Percentiles rank a stretch among this genome's conserved stretches.
Conservation (phyloP, 441 rosid species). For the Iberis amara region DNA sequence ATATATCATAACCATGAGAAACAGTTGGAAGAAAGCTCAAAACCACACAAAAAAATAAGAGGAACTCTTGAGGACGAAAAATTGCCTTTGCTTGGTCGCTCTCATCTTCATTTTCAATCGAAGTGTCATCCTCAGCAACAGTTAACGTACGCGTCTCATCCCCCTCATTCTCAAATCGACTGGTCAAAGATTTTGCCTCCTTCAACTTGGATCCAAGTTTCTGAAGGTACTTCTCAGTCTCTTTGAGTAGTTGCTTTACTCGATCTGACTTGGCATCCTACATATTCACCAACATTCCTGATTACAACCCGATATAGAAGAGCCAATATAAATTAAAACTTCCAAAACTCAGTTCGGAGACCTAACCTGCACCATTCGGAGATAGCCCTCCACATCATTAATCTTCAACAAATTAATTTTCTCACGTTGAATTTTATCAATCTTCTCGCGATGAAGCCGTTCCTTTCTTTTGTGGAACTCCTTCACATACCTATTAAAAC, state of each 20-base stretch:
- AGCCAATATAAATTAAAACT: conserved; percentile 12
- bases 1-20: conserved; percentile 19
- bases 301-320: conserved; percentile 10
- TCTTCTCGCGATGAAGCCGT: conserved; percentile 87
- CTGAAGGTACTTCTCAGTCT: conserved; percentile 93
- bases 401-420: conserved; percentile 89
- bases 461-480: conserved; percentile 95
- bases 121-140: conserved; percentile 50
- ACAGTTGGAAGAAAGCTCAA: conserved; percentile 18
- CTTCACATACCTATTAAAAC: conserved; percentile 78
- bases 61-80: conserved; percentile 17
- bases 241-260: conserved; percentile 82
- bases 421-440: conserved; percentile 95
- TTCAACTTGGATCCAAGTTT: conserved; percentile 85
- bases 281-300: conserved; percentile 21
- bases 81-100: conserved; percentile 86
- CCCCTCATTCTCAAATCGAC: conserved; percentile 58
- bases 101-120: conserved; percentile 83
- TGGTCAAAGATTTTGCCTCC: conserved; percentile 60
- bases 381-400: conserved; percentile 97
- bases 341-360: conserved; percentile 23
- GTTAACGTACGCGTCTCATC: conserved; percentile 45
- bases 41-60: background rate
- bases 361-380: conserved; percentile 95
- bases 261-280: conserved; percentile 98